phyloP scores from a whole-genome alignment of 371 early-diverging fungal species.

The Mucor saturninus region DNA sequence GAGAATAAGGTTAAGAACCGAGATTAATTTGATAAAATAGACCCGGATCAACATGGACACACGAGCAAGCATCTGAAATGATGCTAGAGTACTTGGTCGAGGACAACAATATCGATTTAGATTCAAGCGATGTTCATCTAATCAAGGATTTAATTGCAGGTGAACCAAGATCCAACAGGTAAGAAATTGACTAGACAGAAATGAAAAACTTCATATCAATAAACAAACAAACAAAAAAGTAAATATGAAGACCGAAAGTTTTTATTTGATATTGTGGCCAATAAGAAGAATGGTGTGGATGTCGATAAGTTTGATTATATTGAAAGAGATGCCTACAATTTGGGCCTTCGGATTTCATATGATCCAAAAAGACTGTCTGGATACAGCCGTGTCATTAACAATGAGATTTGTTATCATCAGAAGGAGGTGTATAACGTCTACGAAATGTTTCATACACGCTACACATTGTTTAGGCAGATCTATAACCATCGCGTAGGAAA shows the following conservation, averaged over 20 bases:
- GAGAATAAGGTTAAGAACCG: not conserved
- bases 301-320: slow-evolving; percentile 98
- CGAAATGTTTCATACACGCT: slow-evolving; percentile 93
- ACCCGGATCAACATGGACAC: slow-evolving; percentile 81
- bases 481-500: slow-evolving; percentile 88
- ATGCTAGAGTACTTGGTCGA: slow-evolving; percentile 88
- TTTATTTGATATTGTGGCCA: slow-evolving; percentile 95
- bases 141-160: slow-evolving; percentile 90
- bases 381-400: slow-evolving; percentile 83
- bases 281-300: slow-evolving; percentile 92
- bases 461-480: slow-evolving; percentile 88
- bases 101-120: slow-evolving; percentile 80
- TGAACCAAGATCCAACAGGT: slow-evolving; percentile 42
- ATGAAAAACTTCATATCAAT: not conserved
- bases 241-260: slow-evolving; percentile 58
- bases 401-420: slow-evolving; percentile 89
- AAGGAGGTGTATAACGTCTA: slow-evolving; percentile 81
- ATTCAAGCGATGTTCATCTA: slow-evolving; percentile 69
- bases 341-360: slow-evolving; percentile 82
- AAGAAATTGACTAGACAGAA: slow-evolving; percentile 16
- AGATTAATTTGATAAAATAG: slow-evolving; percentile 19
- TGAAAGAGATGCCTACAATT: slow-evolving; percentile 86
- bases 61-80: slow-evolving; percentile 87
- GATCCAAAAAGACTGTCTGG: slow-evolving; percentile 82
- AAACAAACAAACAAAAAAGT: not conserved